These are phyloP conservation scores for Zymoseptoria ardabiliae DNA, from an alignment of 2,329 filamentous ascomycete genomes.

Conservation along the genomic window DNA sequence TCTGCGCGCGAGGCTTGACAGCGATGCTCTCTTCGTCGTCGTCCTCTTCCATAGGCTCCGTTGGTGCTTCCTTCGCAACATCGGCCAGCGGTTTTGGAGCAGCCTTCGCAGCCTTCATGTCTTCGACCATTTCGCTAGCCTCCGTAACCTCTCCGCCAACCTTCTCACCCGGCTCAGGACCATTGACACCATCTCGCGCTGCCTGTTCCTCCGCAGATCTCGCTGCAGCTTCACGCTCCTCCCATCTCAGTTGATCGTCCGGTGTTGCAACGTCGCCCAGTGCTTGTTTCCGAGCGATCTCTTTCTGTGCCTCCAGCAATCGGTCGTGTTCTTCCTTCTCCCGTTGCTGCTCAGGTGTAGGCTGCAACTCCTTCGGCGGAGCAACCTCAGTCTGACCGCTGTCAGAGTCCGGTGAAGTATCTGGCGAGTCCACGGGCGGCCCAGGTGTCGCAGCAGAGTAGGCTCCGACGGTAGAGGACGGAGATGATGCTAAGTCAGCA, in stretches of 20 bases:
- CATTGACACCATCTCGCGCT: constrained; percentile 26
- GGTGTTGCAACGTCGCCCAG: constrained; percentile 45
- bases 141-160: constrained; percentile 14
- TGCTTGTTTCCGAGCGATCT: constrained; percentile 37
- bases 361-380: constrained; percentile 27
- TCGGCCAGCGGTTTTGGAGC: background rate
- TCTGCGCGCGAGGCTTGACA: constrained; percentile 15
- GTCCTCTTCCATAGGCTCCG: constrained; percentile 12
- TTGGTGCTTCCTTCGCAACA: background rate
- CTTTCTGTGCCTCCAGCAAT: constrained; percentile 43
- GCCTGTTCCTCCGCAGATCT: constrained; percentile 37
- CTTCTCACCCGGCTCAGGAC: constrained; percentile 21
- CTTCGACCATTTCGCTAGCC: constrained; percentile 20
- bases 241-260: constrained; percentile 51
- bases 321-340: constrained; percentile 50
- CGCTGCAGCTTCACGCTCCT: constrained; percentile 36
- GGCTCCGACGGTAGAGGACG: constrained; percentile 59
- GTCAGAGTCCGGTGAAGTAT: constrained; percentile 29
- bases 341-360: constrained; percentile 32
- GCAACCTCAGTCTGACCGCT: constrained; percentile 19
- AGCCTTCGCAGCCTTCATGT: constrained; percentile 11
- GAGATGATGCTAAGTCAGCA: constrained; percentile 37
- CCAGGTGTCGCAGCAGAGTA: constrained; percentile 68
- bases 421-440: constrained; percentile 44
- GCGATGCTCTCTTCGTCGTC: constrained; percentile 22